Conservation (phyloP, 192 early-diverging fungal genomes). For the Umbelopsis sp. region DNA sequence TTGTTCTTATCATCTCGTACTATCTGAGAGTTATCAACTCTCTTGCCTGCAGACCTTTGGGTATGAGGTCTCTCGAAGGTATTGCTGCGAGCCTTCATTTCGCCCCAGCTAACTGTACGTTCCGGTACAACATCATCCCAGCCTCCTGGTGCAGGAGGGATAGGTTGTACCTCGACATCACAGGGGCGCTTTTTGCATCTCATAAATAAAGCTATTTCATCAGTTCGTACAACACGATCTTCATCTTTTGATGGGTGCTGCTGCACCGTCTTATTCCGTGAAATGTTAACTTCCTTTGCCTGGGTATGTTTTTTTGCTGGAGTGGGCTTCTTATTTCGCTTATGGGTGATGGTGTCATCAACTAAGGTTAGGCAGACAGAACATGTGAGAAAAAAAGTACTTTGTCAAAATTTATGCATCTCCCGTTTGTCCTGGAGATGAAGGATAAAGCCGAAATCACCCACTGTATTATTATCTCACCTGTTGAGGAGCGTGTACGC, state of each 20-base stretch:
- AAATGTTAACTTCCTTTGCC: not conserved
- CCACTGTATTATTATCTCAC: not conserved
- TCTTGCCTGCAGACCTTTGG: not conserved
- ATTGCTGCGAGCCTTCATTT: not conserved
- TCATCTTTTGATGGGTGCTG: not conserved
- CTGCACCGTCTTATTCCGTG: not conserved
- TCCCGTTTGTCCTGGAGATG: too few relatives aligned
- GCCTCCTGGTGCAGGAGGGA: constrained; percentile 16
- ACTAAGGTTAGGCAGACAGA: not conserved
- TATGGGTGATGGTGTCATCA: not conserved
- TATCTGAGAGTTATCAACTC: not conserved
- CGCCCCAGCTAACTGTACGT: constrained; percentile 10
- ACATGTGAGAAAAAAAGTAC: not conserved
- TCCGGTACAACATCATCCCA: constrained; percentile 21
- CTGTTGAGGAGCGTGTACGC: not conserved
- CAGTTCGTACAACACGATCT: not conserved
- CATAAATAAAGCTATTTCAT: constrained; percentile 24
- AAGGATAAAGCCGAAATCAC: too few relatives aligned
- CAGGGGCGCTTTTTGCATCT: constrained; percentile 15
- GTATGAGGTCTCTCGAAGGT: not conserved
- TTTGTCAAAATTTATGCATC: not conserved
- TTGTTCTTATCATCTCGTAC: not conserved
- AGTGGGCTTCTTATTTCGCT: not conserved
- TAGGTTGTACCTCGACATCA: not conserved
- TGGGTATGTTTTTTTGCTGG: not conserved